phyloP scores from a whole-genome alignment of 2,329 filamentous ascomycete species.

The Paracoccidioides lutzii region DNA sequence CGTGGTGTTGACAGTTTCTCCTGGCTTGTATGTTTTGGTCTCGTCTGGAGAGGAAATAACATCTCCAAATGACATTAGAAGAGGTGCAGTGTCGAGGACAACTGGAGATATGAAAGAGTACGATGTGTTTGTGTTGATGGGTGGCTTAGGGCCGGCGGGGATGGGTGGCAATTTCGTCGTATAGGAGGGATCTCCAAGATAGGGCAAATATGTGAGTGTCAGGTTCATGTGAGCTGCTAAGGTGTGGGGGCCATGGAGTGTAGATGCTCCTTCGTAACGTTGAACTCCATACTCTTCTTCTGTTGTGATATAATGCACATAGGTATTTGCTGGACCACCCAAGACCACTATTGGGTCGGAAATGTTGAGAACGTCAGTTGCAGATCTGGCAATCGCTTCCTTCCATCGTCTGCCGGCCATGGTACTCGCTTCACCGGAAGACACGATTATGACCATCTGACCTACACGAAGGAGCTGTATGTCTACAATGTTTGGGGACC shows the following conservation, averaged over 20 bases:
- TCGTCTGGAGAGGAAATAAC: slow-evolving; percentile 45
- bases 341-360: slow-evolving; percentile 60
- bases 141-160: slow-evolving; percentile 50
- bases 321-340: slow-evolving; percentile 80
- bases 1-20: slow-evolving; percentile 49
- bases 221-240: slow-evolving; percentile 80
- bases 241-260: slow-evolving; percentile 71
- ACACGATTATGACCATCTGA: slow-evolving; percentile 70
- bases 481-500: slow-evolving; percentile 86
- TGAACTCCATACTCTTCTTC: slow-evolving; percentile 72
- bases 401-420: slow-evolving; percentile 89
- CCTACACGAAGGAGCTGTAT: slow-evolving; percentile 76
- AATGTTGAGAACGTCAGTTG: slow-evolving; percentile 39
- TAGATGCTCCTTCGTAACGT: slow-evolving; percentile 90
- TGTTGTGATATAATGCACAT: slow-evolving; percentile 70
- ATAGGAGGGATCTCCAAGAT: slow-evolving; percentile 41
- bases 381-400: slow-evolving; percentile 48
- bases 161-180: slow-evolving; percentile 31
- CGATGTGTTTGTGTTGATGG: slow-evolving; percentile 63
- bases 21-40: slow-evolving; percentile 42
- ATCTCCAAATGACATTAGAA: slow-evolving; percentile 58
- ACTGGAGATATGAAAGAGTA: slow-evolving; percentile 71
- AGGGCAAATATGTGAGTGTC: slow-evolving; percentile 58
- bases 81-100: slow-evolving; percentile 54
- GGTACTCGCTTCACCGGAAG: slow-evolving; percentile 77